Conservation (phyloP, 441 rosid species). For the Erodium moschatum region DNA sequence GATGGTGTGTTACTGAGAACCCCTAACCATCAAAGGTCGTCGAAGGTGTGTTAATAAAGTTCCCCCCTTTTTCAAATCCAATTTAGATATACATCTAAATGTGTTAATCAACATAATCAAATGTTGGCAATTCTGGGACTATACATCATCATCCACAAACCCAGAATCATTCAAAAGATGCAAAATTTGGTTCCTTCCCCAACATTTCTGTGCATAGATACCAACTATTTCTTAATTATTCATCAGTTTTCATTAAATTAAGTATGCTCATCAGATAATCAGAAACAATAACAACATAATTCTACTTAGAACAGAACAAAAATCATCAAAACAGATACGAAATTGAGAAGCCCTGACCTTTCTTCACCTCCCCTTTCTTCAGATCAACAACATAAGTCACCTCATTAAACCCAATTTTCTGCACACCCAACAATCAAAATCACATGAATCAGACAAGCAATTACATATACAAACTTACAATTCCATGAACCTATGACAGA, state of each 20-base stretch:
- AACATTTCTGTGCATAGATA: background rate
- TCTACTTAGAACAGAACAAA: background rate
- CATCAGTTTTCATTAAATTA: background rate
- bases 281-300: background rate
- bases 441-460: background rate
- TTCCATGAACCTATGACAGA: background rate
- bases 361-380: slow-evolving; percentile 74
- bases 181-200: background rate
- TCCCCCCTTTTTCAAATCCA: too few relatives aligned
- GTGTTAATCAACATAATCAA: too few relatives aligned
- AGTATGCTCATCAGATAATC: background rate
- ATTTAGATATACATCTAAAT: too few relatives aligned
- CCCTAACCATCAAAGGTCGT: too few relatives aligned
- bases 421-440: slow-evolving; percentile 13
- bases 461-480: background rate
- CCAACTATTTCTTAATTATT: too few relatives aligned
- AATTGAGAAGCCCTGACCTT: slow-evolving; percentile 42
- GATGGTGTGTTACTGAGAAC: too few relatives aligned
- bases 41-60: too few relatives aligned
- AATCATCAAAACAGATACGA: background rate
- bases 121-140: background rate
- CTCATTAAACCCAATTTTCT: slow-evolving; percentile 89
- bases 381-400: slow-evolving; percentile 64
- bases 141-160: background rate
- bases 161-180: background rate